A percentile compares a stretch with the other conserved stretches of the same genome.
phyloP scores from a whole-genome alignment of 2,329 filamentous ascomycete genomes.

The Venturia pyrina region DNA sequence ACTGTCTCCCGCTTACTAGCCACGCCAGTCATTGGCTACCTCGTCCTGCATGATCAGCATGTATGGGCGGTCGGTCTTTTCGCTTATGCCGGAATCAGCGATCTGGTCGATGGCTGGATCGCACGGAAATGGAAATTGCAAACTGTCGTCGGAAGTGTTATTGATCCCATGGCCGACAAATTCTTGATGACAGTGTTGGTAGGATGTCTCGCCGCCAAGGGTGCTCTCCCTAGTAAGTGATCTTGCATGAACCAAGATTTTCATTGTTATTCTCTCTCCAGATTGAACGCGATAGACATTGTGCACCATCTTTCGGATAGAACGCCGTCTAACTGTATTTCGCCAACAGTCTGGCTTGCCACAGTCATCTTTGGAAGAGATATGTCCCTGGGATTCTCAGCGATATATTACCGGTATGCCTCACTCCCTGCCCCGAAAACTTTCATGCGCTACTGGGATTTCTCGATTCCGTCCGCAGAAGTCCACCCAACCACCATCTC shows the following conservation, averaged over 20 bases:
- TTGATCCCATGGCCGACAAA: constrained; percentile 97
- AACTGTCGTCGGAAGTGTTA: constrained; percentile 88
- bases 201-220: constrained; percentile 73
- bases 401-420: constrained; percentile 93
- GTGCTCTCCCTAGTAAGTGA: constrained; percentile 62
- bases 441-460: constrained; percentile 90
- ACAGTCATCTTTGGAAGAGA: constrained; percentile 87
- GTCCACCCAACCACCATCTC: constrained; percentile 75
- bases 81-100: constrained; percentile 81
- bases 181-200: constrained; percentile 88
- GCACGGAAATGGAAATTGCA: constrained; percentile 78
- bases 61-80: constrained; percentile 75
- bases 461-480: constrained; percentile 78
- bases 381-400: constrained; percentile 68
- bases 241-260: not conserved
- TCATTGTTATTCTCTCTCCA: not conserved
- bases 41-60: constrained; percentile 75
- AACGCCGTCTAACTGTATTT: not conserved
- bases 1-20: constrained; percentile 77
- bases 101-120: constrained; percentile 89
- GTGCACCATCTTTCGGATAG: not conserved
- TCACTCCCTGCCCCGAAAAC: constrained; percentile 90
- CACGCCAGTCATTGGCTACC: constrained; percentile 78
- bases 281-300: not conserved
- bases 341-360: constrained; percentile 63